Percentiles rank a stretch among this genome's conserved stretches.
These are phyloP conservation scores for Neurospora sp. DNA, from an alignment of 495 filamentous ascomycete genomes.

Conservation along the genomic window DNA sequence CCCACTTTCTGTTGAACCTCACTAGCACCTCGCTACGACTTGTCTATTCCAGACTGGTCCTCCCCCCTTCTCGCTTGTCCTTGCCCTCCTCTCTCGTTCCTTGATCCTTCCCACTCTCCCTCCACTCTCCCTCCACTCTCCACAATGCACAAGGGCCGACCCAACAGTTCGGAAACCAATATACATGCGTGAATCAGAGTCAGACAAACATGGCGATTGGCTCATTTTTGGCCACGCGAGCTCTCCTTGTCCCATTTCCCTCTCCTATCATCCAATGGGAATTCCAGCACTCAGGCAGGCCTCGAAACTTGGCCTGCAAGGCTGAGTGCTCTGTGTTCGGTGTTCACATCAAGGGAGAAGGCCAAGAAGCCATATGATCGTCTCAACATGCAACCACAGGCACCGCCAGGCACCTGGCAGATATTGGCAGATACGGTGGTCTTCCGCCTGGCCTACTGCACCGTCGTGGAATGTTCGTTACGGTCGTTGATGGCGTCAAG, in stretches of 20 bases:
- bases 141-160: not conserved
- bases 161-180: constrained; percentile 7
- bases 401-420: not conserved
- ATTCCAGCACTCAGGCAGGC: not conserved
- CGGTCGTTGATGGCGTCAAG: not conserved
- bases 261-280: not conserved
- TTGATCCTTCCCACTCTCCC: not conserved
- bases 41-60: not conserved
- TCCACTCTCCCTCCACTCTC: not conserved
- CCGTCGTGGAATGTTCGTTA: not conserved
- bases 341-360: not conserved
- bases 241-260: not conserved
- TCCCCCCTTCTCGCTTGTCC: not conserved
- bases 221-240: not conserved
- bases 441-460: not conserved
- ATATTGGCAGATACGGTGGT: not conserved
- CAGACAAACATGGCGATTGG: not conserved
- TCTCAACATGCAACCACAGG: not conserved
- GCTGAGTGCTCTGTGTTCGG: not conserved
- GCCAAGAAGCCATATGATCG: not conserved
- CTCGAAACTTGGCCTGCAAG: not conserved
- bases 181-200: not conserved
- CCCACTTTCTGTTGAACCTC: not conserved
- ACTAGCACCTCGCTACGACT: not conserved
- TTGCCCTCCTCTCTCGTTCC: not conserved